Base-by-base conservation (phyloP, 192 early-diverging fungal species). In the Coemansia sp. region DNA sequence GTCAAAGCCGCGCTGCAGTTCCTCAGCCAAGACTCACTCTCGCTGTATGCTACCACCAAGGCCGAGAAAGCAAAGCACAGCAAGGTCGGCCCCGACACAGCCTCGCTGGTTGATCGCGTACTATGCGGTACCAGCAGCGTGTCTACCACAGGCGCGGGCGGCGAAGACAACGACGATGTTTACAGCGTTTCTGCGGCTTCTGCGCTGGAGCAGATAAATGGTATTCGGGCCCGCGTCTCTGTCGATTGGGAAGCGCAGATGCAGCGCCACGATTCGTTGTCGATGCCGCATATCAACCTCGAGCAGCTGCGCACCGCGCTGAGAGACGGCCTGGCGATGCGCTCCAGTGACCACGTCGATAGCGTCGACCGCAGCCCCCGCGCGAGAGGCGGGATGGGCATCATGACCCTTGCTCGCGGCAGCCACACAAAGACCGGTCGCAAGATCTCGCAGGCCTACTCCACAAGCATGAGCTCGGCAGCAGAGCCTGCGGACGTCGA, bases 301-400 rank as follows among this genome's bases (percentile, higher is more conserved):
- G 78, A 75, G 34, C 73, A 69, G 40, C 64, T 81, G 73, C 78
- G 78, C n/a, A 61, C 73, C 2, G 73, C 73, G 29, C 64, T 81
- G 64, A 66, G 61, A 11, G 64, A 63, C 34, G 78, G 78, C 7
- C 42, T 81, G 48, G 66, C 63, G 3, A 48, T 75, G 63, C 61
- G 71, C 58, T 68, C 77, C 2, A 58, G 48, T 61, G 72, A 68
- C 29, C 64, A 67, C 12, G 58, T 40, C 12, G 58, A 56, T 42
- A 33, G 45, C 40, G 16, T 22, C 18, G 49, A 31, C 7, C 42
- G 42, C 38, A 56, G 34, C 36, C 51, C 18, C 11, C 25, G 56
- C 14, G 33, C 56, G n/a, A 58, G 56, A 38, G 40, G 59, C 40
- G 36, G 7, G 7, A 32, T 48, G 42, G 33, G 42, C n/a, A 18